Evolutionary conservation across 495 filamentous ascomycete genomes (phyloP), one percentile per base, ranked within the genome.

Genomic region (Aspergillus taichungensis): DNA sequence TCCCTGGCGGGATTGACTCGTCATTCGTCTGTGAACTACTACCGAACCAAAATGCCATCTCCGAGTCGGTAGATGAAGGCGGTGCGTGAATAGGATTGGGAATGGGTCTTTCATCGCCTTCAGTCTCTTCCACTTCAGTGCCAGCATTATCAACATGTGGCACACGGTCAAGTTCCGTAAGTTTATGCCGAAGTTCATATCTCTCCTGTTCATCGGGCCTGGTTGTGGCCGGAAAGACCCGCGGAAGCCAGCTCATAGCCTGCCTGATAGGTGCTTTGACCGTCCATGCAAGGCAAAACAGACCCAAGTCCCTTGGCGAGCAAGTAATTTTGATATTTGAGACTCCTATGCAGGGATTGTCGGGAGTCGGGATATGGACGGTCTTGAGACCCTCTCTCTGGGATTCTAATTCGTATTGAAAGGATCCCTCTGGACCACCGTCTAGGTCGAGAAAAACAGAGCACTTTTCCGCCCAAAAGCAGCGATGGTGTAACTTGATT

Each of bases 391-490:
- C 30, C 4, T 24, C 36, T 1, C 39, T 14, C 6, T 46, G 32
- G 0, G 51, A 13, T 1, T 49, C 47, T 5, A 67, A 32, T 10
- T 55, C 40, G 42, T 47, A 55, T 5, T 18, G 39, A 33, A 54
- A 69, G 9, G 49, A 48, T 6, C 61, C 62, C 0, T 61, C 54
- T 12, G 67, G 67, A 0, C 64, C 67, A 9, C 66, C 66, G 29
- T 63, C 47, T 6, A 71, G 18, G 37, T 56, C 46, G 12, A 71
- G 39, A 9, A 30, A 34, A 18, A 69, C 52, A 8, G 54, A 56
- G 29, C 65, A 68, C 31, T 50, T 56, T 13, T 71, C 59, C 8
- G 62, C 49, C 53, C 57, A 66, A 37, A 71, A 59, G 34, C 50
- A 54, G 33, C 56, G 58, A 7, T 64, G 53, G 24, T 60, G 51